Evolutionary conservation across 1,139 yeast genomes (phyloP).

Genomic region (Yamadazyma triangularis): DNA sequence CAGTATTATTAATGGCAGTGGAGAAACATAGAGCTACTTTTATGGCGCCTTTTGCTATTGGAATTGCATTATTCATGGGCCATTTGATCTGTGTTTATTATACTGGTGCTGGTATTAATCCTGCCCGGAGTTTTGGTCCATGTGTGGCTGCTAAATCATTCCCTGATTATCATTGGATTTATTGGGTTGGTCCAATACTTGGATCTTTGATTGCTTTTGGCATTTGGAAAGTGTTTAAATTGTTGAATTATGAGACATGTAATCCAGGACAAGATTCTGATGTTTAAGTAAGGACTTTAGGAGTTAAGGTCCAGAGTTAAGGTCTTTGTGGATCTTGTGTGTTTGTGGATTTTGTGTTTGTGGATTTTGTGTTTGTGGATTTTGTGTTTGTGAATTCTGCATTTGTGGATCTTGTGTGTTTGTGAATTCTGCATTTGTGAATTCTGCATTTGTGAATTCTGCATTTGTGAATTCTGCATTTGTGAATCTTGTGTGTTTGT

Average conservation of each 20-base stretch:
- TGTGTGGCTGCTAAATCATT: slow-evolving; percentile 65
- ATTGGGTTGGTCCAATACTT: slow-evolving; percentile 82
- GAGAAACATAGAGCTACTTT: slow-evolving; percentile 74
- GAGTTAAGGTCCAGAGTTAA: no score
- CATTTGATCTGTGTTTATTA: slow-evolving; percentile 79
- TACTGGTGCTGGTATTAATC: slow-evolving; percentile 92
- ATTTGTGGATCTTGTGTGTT: no score
- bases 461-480: no score
- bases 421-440: no score
- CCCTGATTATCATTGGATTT: slow-evolving; percentile 87
- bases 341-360: no score
- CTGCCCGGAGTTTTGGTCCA: slow-evolving; percentile 89
- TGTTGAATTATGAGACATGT: slow-evolving; percentile 65
- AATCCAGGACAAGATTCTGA: slow-evolving; percentile 67
- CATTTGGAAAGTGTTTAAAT: slow-evolving; percentile 63
- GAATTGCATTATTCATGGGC: slow-evolving; percentile 75
- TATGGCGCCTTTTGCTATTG: slow-evolving; percentile 82
- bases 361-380: no score
- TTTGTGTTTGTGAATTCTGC: no score
- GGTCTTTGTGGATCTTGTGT: no score
- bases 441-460: no score
- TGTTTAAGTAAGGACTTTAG: no score
- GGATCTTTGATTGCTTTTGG: slow-evolving; percentile 67
- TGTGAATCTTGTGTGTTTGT: no score
- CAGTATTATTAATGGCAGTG: slow-evolving; percentile 81